A percentile compares a stretch with the other conserved stretches of the same genome.
Evolutionary conservation across 108 stramenopile species (phyloP).

Genomic region (Skeletonema grethae): DNA sequence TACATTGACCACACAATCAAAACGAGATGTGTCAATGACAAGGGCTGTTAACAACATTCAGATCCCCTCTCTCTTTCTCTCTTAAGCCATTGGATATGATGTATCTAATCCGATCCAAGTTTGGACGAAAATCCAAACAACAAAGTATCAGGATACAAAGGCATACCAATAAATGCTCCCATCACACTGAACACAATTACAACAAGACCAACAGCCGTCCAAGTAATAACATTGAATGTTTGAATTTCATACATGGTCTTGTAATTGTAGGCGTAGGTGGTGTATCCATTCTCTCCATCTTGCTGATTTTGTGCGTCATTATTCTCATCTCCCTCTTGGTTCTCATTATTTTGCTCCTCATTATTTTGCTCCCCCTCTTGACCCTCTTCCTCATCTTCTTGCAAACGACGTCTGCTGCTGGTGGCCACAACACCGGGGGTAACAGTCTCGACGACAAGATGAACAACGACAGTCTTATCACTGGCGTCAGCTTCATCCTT

Average conservation of each 20-base stretch:
- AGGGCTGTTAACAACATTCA: not conserved
- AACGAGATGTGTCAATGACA: not conserved
- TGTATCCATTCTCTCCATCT: conserved; percentile 37
- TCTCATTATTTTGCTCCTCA: not conserved
- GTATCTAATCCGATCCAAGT: conserved; percentile 56
- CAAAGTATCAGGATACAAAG: conserved; percentile 80
- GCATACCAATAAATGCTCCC: conserved; percentile 76
- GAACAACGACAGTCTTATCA: conserved; percentile 69
- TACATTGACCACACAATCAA: too few species aligned
- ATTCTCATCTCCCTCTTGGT: conserved; percentile 41
- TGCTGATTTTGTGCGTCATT: conserved; percentile 12
- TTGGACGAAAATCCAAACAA: conserved; percentile 83
- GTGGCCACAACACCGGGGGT: conserved; percentile 10
- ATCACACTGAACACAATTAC: conserved; percentile 62
- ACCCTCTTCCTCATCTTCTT: conserved; percentile 32
- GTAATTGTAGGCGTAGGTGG: conserved; percentile 65
- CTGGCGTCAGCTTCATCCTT: conserved; percentile 30
- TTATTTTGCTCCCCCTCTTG: not conserved
- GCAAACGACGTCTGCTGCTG: conserved; percentile 55
- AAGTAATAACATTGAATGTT: conserved; percentile 86
- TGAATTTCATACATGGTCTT: conserved; percentile 92
- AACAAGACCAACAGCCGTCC: conserved; percentile 79
- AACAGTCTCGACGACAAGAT: conserved; percentile 70
- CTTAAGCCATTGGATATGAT: not conserved
- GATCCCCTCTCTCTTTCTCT: not conserved